Evolutionary conservation across 306 rosid genomes (phyloP).

Genomic region (Hylodesmum podocarpum): DNA sequence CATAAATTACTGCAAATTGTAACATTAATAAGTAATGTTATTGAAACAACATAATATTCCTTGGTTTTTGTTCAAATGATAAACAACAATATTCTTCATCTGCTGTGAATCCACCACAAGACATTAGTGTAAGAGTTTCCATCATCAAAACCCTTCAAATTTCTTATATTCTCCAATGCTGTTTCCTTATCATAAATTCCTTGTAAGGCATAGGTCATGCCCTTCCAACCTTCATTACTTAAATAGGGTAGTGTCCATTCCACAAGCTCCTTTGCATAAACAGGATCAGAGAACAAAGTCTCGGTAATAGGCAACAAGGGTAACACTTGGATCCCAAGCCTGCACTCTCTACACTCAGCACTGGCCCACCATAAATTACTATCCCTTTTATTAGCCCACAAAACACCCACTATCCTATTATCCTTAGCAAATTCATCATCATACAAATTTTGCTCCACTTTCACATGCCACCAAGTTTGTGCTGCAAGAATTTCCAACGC

Average conservation of each 20-base stretch:
- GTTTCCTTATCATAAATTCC: constrained; percentile 60
- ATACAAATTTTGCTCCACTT: constrained; percentile 47
- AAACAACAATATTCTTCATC: constrained; percentile 33
- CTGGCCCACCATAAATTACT: constrained; percentile 83
- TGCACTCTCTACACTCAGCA: constrained; percentile 73
- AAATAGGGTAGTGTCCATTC: constrained; percentile 73
- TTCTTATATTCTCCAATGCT: constrained; percentile 57
- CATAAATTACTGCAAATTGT: not conserved
- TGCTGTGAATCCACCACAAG: constrained; percentile 92
- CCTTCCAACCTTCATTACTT: constrained; percentile 81
- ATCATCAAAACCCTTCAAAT: constrained; percentile 70
- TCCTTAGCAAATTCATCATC: constrained; percentile 56
- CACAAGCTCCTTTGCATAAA: constrained; percentile 67
- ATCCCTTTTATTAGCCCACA: constrained; percentile 87
- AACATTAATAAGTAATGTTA: not conserved
- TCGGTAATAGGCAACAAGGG: constrained; percentile 76
- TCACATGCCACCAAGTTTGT: constrained; percentile 89
- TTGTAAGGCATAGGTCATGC: constrained; percentile 78
- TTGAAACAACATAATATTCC: not conserved
- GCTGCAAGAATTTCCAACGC: constrained; percentile 70
- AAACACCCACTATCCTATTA: constrained; percentile 63
- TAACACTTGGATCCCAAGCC: constrained; percentile 73
- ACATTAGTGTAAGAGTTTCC: constrained; percentile 83
- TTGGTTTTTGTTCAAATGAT: not conserved
- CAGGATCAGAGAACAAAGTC: constrained; percentile 59